Conservation (phyloP, 495 filamentous ascomycete genomes). For the Cercophora scortea region DNA sequence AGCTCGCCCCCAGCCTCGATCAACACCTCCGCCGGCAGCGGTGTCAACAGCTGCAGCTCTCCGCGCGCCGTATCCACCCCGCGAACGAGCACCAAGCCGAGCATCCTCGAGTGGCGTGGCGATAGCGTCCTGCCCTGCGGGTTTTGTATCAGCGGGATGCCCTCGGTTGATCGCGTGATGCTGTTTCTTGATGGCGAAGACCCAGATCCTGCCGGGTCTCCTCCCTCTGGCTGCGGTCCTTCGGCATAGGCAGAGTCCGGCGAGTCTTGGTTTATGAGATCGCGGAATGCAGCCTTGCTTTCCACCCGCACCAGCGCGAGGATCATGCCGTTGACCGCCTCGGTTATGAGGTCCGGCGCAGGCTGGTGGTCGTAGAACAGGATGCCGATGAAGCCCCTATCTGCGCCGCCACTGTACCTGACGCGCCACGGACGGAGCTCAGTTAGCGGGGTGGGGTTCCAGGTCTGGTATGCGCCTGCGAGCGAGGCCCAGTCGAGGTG, state of each 20-base stretch:
- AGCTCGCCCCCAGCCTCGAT: constrained; percentile 29
- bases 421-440: constrained; percentile 34
- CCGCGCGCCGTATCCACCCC: constrained; percentile 41
- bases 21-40: constrained; percentile 27
- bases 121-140: constrained; percentile 30
- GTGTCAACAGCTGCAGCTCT: constrained; percentile 46
- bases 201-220: background rate
- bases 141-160: constrained; percentile 37
- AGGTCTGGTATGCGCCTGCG: constrained; percentile 5
- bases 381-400: constrained; percentile 29
- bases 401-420: constrained; percentile 22
- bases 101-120: constrained; percentile 33
- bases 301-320: constrained; percentile 33
- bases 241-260: background rate
- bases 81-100: constrained; percentile 47
- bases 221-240: constrained; percentile 11
- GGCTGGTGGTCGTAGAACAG: constrained; percentile 41
- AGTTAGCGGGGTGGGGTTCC: constrained; percentile 32
- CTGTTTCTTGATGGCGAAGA: background rate
- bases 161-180: constrained; percentile 10
- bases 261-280: background rate
- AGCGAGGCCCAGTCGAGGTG: constrained; percentile 29
- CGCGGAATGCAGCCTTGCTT: constrained; percentile 22
- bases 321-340: constrained; percentile 38
- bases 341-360: constrained; percentile 26